phyloP scores from a whole-genome alignment of 2,329 filamentous ascomycete species.

The Aspergillus sp. region DNA sequence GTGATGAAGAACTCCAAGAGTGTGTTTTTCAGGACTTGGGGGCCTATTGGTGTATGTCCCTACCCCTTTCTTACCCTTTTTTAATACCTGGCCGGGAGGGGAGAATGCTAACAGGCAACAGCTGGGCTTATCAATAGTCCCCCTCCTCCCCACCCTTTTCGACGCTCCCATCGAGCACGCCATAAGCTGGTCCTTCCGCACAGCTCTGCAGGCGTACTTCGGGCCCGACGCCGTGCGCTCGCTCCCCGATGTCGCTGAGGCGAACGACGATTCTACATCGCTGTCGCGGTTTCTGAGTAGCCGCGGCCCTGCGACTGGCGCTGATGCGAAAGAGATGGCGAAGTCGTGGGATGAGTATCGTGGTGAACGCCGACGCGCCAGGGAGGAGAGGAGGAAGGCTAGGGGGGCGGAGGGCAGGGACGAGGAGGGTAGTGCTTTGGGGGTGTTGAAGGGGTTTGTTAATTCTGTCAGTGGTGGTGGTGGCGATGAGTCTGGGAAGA shows the following conservation, averaged over 20 bases:
- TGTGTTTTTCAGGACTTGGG: constrained; percentile 68
- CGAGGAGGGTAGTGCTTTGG: constrained; percentile 2
- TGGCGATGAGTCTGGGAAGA: no score
- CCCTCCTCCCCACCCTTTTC: constrained; percentile 74
- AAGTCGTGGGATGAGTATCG: constrained; percentile 30
- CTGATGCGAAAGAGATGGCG: constrained; percentile 4
- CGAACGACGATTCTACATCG: constrained; percentile 11
- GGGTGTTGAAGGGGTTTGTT: no score
- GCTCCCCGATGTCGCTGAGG: constrained; percentile 8
- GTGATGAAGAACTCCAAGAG: constrained; percentile 82
- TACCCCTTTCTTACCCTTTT: neutral
- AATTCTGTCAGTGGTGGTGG: no score
- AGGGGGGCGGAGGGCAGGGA: constrained; percentile 6
- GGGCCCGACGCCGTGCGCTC: constrained; percentile 49
- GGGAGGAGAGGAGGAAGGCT: constrained; percentile 18
- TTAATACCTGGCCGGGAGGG: no score
- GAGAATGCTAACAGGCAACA: constrained; percentile 22
- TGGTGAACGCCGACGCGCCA: constrained; percentile 19
- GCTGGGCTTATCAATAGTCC: constrained; percentile 64
- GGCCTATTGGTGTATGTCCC: constrained; percentile 72
- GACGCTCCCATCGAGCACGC: constrained; percentile 88
- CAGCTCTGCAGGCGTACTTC: constrained; percentile 65
- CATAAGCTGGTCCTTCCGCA: constrained; percentile 84
- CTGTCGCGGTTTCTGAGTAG: constrained; percentile 14
- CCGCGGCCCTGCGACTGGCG: constrained; percentile 7